Conservation (phyloP, 345 rosid species). For the Eucalyptus erythrocorys region DNA sequence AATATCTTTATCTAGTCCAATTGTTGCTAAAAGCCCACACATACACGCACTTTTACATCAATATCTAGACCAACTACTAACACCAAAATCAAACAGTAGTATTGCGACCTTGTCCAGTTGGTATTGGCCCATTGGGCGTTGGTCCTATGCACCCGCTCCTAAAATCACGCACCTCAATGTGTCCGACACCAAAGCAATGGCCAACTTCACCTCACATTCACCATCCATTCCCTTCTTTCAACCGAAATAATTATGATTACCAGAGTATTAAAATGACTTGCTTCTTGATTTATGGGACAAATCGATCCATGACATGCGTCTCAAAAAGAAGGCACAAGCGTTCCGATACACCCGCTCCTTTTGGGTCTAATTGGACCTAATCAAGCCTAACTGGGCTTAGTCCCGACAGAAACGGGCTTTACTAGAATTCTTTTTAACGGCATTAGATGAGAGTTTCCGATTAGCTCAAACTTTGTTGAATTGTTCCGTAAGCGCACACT, state of each 20-base stretch:
- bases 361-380: neutral
- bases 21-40: neutral
- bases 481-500: neutral
- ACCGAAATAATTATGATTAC: neutral
- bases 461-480: neutral
- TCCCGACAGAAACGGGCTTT: neutral
- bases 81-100: neutral
- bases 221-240: neutral
- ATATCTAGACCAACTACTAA: neutral
- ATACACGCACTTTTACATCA: neutral
- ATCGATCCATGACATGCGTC: neutral
- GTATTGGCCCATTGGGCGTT: neutral
- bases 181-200: neutral
- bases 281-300: neutral
- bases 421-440: neutral
- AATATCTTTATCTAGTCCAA: neutral
- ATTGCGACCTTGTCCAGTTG: neutral
- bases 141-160: neutral
- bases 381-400: neutral
- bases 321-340: neutral
- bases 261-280: neutral
- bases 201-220: neutral
- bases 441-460: neutral
- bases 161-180: neutral
- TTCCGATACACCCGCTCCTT: neutral